Base-by-base conservation (phyloP, 352 stramenopile genomes). In the Phytophthora sansomeana region DNA sequence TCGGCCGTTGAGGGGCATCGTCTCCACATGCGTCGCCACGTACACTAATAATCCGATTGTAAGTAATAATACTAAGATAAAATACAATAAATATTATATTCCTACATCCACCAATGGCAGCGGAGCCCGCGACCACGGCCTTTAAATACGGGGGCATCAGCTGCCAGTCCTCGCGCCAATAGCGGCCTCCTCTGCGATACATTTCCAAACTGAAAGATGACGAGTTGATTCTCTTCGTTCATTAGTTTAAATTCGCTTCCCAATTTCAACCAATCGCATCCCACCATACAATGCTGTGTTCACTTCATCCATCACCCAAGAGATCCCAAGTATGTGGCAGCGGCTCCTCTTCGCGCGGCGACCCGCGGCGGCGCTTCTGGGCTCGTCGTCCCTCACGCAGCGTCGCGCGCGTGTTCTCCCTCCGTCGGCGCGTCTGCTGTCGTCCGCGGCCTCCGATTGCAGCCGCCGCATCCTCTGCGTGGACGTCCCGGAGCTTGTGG, bases 381-480 rank as follows among this genome's bases (percentile, higher is more conserved):
- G 30, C 29, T 44, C 21, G 21, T 43, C 4, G 36, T 30, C 33
- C 58, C 39, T 24, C 21, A 9, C 28, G 11, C 28, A 38, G 36
- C n/a, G 19, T 51, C 46, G 17, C 38, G 16, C 30, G 36, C 32
- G 24, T 28, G 38, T 39, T 2, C 17, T 21, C 13, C 21, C 38
- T 58, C 3, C 29, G 19, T 21, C 63, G 10, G 46, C 47, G 26
- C 59, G 64, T 21, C 50, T 67, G 26, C 52, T 78, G 24, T 62
- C 74, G 39, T 52, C 47, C 1, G 24, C 43, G 5, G 41, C 58
- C 1, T 7, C 29, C 10, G 44, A 69, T 4, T 38, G 58, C 28
- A 71, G 47, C 41, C 56, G 68, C 39, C 84, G 84, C 43, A 83
- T 93, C 46, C 68, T 93, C 21, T 93, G 80, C 26, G 75, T 93